These are phyloP conservation scores for Serendipita sp. DNA, from an alignment of 768 basidiomycete species.

Conservation along the genomic window DNA sequence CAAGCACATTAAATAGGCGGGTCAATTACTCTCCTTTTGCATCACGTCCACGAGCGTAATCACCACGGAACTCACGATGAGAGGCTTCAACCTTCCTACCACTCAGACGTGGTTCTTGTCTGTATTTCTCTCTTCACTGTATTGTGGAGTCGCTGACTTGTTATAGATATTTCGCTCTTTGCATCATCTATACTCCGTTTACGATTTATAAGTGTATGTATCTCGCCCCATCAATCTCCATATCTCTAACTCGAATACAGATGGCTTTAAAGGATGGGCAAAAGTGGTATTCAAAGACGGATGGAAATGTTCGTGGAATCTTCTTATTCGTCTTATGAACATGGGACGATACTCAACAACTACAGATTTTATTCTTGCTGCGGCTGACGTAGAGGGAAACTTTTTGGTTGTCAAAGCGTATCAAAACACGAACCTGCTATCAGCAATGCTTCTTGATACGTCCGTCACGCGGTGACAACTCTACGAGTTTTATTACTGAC, in stretches of 20 bases:
- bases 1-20: slow-evolving; percentile 24
- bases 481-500: background rate
- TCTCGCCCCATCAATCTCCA: slow-evolving; percentile 16
- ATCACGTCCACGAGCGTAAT: slow-evolving; percentile 82
- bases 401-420: slow-evolving; percentile 77
- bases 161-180: slow-evolving; percentile 60
- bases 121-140: slow-evolving; percentile 18
- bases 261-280: slow-evolving; percentile 76
- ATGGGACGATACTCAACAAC: background rate
- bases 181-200: slow-evolving; percentile 67
- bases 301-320: slow-evolving; percentile 57
- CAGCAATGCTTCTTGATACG: slow-evolving; percentile 87
- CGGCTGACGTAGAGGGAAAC: slow-evolving; percentile 77
- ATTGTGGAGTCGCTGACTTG: background rate
- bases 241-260: slow-evolving; percentile 22
- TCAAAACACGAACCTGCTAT: slow-evolving; percentile 72
- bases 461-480: slow-evolving; percentile 21
- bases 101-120: slow-evolving; percentile 77
- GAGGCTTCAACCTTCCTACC: slow-evolving; percentile 60
- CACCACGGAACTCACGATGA: slow-evolving; percentile 54
- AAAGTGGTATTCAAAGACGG: slow-evolving; percentile 56
- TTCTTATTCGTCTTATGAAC: background rate
- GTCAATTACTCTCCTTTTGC: slow-evolving; percentile 72
- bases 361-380: slow-evolving; percentile 59
- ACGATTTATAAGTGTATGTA: slow-evolving; percentile 66